Evolutionary conservation across 176 grass and related monocot species (phyloP).

Genomic region (Eleusine indica): DNA sequence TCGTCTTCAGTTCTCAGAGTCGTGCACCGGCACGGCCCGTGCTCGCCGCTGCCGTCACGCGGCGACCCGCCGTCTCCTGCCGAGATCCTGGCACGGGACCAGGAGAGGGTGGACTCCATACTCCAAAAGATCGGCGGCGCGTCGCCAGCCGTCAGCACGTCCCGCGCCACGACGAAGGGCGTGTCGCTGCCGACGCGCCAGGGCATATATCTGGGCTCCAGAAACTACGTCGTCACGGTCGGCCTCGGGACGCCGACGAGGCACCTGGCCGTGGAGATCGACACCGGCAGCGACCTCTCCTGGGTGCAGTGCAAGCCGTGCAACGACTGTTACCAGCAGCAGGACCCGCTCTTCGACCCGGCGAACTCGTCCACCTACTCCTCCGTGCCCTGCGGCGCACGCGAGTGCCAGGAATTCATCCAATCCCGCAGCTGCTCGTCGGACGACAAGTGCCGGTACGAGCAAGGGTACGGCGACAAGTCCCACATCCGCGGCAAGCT

Average conservation of each 20-base stretch:
- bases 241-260: slow-evolving; percentile 71
- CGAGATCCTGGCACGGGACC: slow-evolving; percentile 57
- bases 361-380: slow-evolving; percentile 50
- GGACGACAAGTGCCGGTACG: slow-evolving; percentile 27
- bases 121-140: slow-evolving; percentile 37
- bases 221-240: slow-evolving; percentile 67
- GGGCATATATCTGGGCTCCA: slow-evolving; percentile 49
- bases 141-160: neutral
- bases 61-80: slow-evolving; percentile 24
- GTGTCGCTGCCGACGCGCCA: slow-evolving; percentile 48
- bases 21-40: slow-evolving; percentile 70
- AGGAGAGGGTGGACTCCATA: slow-evolving; percentile 54
- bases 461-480: slow-evolving; percentile 57
- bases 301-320: slow-evolving; percentile 86
- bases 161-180: slow-evolving; percentile 37
- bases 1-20: slow-evolving; percentile 38
- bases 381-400: slow-evolving; percentile 32
- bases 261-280: slow-evolving; percentile 56
- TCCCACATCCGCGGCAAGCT: slow-evolving; percentile 55
- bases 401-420: slow-evolving; percentile 40
- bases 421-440: slow-evolving; percentile 19
- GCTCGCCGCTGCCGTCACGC: slow-evolving; percentile 45
- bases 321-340: slow-evolving; percentile 59
- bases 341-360: slow-evolving; percentile 74
- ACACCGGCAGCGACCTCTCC: slow-evolving; percentile 85